Evolutionary conservation across 306 rosid species (phyloP), one percentile per base, ranked within the genome.

Genomic region (Hippophae tibetana): DNA sequence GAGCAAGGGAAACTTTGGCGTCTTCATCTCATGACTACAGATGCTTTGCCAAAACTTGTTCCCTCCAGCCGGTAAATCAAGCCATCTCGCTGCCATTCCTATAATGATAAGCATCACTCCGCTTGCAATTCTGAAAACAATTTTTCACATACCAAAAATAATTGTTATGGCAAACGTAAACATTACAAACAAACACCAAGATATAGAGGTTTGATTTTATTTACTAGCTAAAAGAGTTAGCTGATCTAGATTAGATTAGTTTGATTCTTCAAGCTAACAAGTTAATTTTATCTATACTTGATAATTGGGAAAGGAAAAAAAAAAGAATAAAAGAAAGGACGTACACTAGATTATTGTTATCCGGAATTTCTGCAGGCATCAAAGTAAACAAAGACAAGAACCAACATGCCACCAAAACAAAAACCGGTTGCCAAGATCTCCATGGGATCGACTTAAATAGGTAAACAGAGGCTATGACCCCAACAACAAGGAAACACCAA

Each of bases 281-380:
- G 3, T 31, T 31, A 31, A 31, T 31, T 31, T 31, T 31, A 31
- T 31, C 38, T 31, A 31, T 31, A 31, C 38, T 31, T 31, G 38
- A 31, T 31, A 31, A 14, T 52, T 38, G 13, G 5, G 23, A 13
- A 1, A 44, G 47, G 40, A 63, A 8, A 38, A 71, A n/a, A n/a
- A 68, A 43, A 43, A 62, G 47, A 18, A 48, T 62, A 58, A 66
- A 14, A 43, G 60, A 58, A 56, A 57, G 45, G 55, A 74, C 96
- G 75, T 83, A 85, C 97, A 89, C 97, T 62, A 89, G 72, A 50
- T 63, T 63, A 70, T 82, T 89, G 69, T 89, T 85, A 72, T 89
- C 97, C 7, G 90, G 95, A 72, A 89, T 89, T 75, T 89, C 95
- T 62, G 95, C 95, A n/a, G 95, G 97, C 97, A 85, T 89, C 82